A percentile compares a stretch with the other conserved stretches of the same genome.
These are phyloP conservation scores for Diaporthe sp. DNA, from an alignment of 2,329 filamentous ascomycete species.

Conservation along the genomic window DNA sequence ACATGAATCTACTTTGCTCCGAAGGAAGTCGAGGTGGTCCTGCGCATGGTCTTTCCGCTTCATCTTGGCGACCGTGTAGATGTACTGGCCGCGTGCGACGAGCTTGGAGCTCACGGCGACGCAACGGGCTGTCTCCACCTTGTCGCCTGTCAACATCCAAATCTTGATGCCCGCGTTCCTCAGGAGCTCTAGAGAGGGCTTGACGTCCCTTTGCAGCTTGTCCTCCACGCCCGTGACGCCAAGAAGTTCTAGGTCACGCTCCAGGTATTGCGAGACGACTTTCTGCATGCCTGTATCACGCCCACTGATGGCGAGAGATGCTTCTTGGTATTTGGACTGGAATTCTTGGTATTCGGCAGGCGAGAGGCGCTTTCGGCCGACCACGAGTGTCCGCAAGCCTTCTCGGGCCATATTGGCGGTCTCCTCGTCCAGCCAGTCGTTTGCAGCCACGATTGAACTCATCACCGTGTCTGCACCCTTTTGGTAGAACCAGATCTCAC, in stretches of 20 bases:
- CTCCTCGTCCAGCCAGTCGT: constrained; percentile 99
- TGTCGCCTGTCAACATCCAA: constrained; percentile 99
- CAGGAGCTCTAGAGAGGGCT: constrained; percentile 92
- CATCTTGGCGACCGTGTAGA: constrained; percentile 91
- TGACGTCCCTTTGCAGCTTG: constrained; percentile 95
- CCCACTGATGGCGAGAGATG: constrained; percentile 82
- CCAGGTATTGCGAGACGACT: constrained; percentile 84
- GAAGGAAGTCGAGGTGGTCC: constrained; percentile 89
- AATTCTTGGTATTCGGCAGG: constrained; percentile 86
- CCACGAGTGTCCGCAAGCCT: constrained; percentile 91
- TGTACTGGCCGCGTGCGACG: constrained; percentile 93
- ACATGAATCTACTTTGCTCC: constrained; percentile 87
- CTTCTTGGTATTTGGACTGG: constrained; percentile 79
- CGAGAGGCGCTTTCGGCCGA: constrained; percentile 91
- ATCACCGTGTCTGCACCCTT: constrained; percentile 99
- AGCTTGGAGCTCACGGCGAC: constrained; percentile 96
- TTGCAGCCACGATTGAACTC: constrained; percentile 93
- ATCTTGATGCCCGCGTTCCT: constrained; percentile 99
- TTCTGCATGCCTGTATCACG: constrained; percentile 86
- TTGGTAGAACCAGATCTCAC: constrained; percentile 98
- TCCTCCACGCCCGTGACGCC: constrained; percentile 99
- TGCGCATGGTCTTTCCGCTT: constrained; percentile 87
- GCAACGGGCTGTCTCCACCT: constrained; percentile 96
- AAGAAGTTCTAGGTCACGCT: constrained; percentile 89
- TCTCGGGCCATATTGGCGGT: constrained; percentile 99